These are phyloP conservation scores for Phytophthora pseudosyringae DNA, from an alignment of 352 stramenopile genomes.

Conservation along the genomic window DNA sequence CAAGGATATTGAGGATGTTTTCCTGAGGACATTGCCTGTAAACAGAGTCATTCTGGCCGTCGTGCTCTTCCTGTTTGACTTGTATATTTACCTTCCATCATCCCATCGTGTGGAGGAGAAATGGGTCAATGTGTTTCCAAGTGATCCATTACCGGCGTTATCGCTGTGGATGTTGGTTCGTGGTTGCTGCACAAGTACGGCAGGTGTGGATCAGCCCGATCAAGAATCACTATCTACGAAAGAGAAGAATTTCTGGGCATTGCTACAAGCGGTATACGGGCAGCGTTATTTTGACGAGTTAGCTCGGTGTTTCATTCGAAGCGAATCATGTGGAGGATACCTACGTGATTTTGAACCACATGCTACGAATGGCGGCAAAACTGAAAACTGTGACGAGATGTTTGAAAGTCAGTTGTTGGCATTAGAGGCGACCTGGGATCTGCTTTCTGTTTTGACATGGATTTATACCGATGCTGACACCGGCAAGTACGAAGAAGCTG, in stretches of 20 bases:
- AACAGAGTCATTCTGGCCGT: slow-evolving; percentile 58
- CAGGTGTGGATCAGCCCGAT: slow-evolving; percentile 22
- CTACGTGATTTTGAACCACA: slow-evolving; percentile 31
- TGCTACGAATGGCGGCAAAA: slow-evolving; percentile 1
- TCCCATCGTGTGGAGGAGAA: slow-evolving; percentile 48
- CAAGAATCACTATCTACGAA: slow-evolving; percentile 32
- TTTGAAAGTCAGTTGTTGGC: slow-evolving; percentile 39
- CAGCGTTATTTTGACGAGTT: slow-evolving; percentile 47
- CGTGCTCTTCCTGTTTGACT: slow-evolving; percentile 78
- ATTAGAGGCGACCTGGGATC: slow-evolving; percentile 38
- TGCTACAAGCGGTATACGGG: slow-evolving; percentile 54
- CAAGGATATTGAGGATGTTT: slow-evolving; percentile 16
- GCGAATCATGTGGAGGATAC: slow-evolving; percentile 51
- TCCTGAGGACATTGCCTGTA: slow-evolving; percentile 20
- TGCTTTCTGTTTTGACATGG: slow-evolving; percentile 31
- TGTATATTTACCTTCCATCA: slow-evolving; percentile 71
- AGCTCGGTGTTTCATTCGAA: slow-evolving; percentile 46
- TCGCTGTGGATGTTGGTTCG: slow-evolving; percentile 71
- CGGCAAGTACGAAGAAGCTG: slow-evolving; percentile 16
- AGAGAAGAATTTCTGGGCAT: slow-evolving; percentile 57
- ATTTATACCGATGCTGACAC: slow-evolving; percentile 18
- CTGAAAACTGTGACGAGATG: slow-evolving; percentile 23
- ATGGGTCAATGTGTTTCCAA: neutral
- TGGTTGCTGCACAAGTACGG: slow-evolving; percentile 37
- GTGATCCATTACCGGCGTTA: slow-evolving; percentile 38